These are phyloP conservation scores for Trichoderma koningiopsis DNA, from an alignment of 2,329 filamentous ascomycete species.

Conservation along the genomic window DNA sequence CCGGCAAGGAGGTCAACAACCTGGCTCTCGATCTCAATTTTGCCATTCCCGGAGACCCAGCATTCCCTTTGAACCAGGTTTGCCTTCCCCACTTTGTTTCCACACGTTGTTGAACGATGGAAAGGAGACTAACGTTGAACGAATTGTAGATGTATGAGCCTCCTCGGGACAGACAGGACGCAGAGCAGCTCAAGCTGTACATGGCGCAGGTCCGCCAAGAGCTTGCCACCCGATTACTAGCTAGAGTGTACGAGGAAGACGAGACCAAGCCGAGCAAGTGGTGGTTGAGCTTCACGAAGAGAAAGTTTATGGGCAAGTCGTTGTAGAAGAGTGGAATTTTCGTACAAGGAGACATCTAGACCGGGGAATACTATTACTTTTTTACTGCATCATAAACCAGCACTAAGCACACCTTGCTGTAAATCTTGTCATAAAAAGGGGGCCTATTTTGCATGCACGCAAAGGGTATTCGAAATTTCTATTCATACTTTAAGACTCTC, in stretches of 20 bases:
- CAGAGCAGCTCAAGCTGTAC: constrained; percentile 85
- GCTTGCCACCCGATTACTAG: constrained; percentile 77
- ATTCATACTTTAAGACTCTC: not conserved
- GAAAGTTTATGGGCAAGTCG: constrained; percentile 99
- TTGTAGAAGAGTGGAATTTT: constrained; percentile 51
- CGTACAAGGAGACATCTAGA: constrained; percentile 7
- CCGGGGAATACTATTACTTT: constrained; percentile 5
- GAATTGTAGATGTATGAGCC: constrained; percentile 76
- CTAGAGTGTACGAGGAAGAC: constrained; percentile 81
- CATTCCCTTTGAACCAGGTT: constrained; percentile 89
- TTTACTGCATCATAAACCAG: not conserved
- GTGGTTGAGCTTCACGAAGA: constrained; percentile 98
- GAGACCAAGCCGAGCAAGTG: constrained; percentile 77
- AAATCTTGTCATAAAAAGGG: not conserved
- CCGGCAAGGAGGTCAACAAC: constrained; percentile 79
- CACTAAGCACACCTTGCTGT: not conserved
- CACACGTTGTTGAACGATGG: not conserved
- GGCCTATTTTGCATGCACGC: not conserved
- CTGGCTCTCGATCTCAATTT: constrained; percentile 91
- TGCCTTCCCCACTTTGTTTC: constrained; percentile 27
- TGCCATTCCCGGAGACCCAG: constrained; percentile 88
- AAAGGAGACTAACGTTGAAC: not conserved
- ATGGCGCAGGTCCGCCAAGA: constrained; percentile 93
- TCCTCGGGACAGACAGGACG: constrained; percentile 82
- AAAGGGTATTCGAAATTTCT: not conserved